Evolutionary conservation across 2,329 filamentous ascomycete species (phyloP).

Genomic region (Colletotrichum tanaceti): DNA sequence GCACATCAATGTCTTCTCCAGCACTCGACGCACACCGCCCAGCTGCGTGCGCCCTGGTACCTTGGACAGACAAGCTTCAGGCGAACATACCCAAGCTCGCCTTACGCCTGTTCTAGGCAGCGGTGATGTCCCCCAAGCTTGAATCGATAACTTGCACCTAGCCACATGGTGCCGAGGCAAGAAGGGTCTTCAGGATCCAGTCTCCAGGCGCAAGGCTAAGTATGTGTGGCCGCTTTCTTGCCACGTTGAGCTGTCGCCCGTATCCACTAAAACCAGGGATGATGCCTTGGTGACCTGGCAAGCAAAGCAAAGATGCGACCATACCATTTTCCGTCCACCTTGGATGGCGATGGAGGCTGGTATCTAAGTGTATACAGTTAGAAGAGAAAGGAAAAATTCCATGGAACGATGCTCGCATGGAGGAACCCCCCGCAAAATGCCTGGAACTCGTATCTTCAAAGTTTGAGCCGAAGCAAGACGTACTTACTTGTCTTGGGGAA

Average conservation of each 20-base stretch:
- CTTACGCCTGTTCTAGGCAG: background rate
- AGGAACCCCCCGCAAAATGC: background rate
- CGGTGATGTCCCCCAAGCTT: background rate
- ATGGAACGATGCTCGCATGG: no score
- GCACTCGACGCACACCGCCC: background rate
- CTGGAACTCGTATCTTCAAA: conserved; percentile 8
- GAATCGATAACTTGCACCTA: conserved; percentile 22
- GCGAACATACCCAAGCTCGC: conserved; percentile 16
- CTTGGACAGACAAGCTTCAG: conserved; percentile 25
- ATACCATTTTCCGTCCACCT: background rate
- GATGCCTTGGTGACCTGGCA: background rate
- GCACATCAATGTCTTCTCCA: background rate
- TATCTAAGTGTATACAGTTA: background rate
- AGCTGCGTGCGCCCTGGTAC: background rate
- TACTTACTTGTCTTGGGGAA: conserved; percentile 4
- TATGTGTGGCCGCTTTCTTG: background rate
- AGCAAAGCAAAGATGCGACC: background rate
- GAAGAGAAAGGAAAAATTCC: background rate
- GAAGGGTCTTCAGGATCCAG: conserved; percentile 20
- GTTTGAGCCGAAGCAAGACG: conserved; percentile 24
- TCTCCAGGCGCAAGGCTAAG: conserved; percentile 17
- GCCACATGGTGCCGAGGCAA: conserved; percentile 6
- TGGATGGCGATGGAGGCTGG: background rate
- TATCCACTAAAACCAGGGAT: background rate
- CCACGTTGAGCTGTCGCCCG: background rate